These are phyloP conservation scores for Citrus unshiu DNA, from an alignment of 345 rosid species.

Conservation along the genomic window DNA sequence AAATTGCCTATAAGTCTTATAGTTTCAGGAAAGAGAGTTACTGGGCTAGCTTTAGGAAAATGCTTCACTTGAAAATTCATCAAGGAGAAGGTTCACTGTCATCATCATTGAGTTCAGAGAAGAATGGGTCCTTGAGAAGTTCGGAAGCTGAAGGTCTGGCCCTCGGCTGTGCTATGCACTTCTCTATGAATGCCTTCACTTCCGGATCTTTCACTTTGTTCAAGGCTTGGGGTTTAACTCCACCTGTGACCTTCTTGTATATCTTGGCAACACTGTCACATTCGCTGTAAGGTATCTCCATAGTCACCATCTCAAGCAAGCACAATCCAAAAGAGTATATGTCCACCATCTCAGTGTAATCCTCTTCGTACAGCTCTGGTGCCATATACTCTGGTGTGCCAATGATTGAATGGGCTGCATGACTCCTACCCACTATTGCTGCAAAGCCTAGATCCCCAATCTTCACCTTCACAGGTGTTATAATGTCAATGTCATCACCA, in stretches of 20 bases:
- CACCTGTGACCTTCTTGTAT: slow-evolving; percentile 62
- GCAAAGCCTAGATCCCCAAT: slow-evolving; percentile 79
- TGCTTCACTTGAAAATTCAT: background rate
- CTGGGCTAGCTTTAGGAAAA: background rate
- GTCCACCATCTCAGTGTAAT: slow-evolving; percentile 69
- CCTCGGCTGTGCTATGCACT: slow-evolving; percentile 57
- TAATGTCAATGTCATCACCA: background rate
- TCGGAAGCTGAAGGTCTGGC: slow-evolving; percentile 65
- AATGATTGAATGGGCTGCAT: slow-evolving; percentile 54
- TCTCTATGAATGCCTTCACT: slow-evolving; percentile 56
- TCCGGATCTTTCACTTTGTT: slow-evolving; percentile 43
- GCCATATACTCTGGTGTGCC: slow-evolving; percentile 78
- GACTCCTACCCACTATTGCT: slow-evolving; percentile 59
- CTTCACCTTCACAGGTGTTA: slow-evolving; percentile 39
- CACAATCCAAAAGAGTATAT: slow-evolving; percentile 68
- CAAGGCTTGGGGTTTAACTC: slow-evolving; percentile 53
- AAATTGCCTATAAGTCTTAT: background rate
- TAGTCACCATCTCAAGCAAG: slow-evolving; percentile 64
- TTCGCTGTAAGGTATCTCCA: slow-evolving; percentile 70
- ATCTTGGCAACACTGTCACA: slow-evolving; percentile 67
- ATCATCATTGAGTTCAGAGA: slow-evolving; percentile 37
- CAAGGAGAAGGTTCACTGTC: slow-evolving; percentile 28
- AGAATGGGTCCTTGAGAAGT: slow-evolving; percentile 62
- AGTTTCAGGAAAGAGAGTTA: slow-evolving; percentile 2
- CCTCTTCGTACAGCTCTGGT: slow-evolving; percentile 69